Conservation (phyloP, 345 rosid species). For the Eucalyptus curtisii region DNA sequence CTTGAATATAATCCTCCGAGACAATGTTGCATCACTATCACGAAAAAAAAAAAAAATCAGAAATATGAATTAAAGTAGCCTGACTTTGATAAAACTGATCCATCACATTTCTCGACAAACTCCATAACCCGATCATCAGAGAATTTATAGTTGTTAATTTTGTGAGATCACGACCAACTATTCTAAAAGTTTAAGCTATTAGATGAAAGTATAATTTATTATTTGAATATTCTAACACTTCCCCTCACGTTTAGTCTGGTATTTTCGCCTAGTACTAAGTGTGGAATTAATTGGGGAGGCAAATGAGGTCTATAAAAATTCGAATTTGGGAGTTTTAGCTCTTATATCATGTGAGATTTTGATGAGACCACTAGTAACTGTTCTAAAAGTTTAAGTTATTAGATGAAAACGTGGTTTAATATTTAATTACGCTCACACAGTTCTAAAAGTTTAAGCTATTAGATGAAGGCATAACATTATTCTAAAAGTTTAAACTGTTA, state of each 20-base stretch:
- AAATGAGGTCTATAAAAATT: too few relatives aligned
- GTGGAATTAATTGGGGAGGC: too few relatives aligned
- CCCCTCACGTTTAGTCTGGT: accelerated
- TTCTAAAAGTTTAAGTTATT: too few relatives aligned
- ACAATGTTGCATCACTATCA: neutral
- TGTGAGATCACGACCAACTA: too few relatives aligned
- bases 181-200: too few relatives aligned
- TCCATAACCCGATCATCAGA: neutral
- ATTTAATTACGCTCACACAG: accelerated
- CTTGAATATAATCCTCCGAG: neutral
- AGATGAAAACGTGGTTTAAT: accelerated
- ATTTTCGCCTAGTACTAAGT: too few relatives aligned
- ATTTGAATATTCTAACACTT: too few relatives aligned
- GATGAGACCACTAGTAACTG: accelerated
- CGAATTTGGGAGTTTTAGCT: accelerated
- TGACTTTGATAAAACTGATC: neutral
- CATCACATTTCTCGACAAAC: neutral
- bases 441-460: too few relatives aligned
- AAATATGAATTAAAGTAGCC: neutral
- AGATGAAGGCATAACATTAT: accelerated
- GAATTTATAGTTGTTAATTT: neutral
- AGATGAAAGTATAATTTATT: too few relatives aligned
- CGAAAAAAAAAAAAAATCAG: neutral
- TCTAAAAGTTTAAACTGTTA: accelerated
- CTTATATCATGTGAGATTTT: too few relatives aligned